Base-by-base conservation (phyloP, 371 early-diverging fungal genomes). In the Mortierella sp. region DNA sequence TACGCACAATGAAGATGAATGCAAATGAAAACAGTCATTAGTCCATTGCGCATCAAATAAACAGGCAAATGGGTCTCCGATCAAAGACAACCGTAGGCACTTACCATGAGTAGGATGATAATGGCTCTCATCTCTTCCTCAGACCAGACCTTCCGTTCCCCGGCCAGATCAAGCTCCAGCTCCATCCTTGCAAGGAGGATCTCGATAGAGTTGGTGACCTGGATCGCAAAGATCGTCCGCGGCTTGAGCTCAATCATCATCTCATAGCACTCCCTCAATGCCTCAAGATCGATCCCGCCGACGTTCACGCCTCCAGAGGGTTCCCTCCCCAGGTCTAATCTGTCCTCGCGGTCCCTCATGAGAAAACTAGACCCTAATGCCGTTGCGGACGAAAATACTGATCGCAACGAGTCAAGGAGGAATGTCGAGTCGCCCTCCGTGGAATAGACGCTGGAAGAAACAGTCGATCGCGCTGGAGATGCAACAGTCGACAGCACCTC, bases 121-220 rank as follows among this genome's bases (percentile, higher is more conserved):
- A 90, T 64, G 45, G 85, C 85, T 50, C 88, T 81, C 76, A 91
- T 76, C 31, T 80, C 71, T 22, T 77, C 86, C 71, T 72, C 77
- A 9, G 64, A 34, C 83, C 83, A 82, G 2, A 24, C 44, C 39
- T 77, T 74, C 11, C 34, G 64, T 13, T 71, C 74, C 9, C 4
- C 39, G 7, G 67, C 43, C 19, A 47, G 44, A 43, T 66, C 71
- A 53, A 85, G 37, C 67, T 92, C 89, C 58, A 91, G 52, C 43
- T 86, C 80, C 50, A 92, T 69, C 34, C 86, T 79, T 11, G 93
- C 89, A 24, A 91, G 76, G 24, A 90, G 74, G 37, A 90, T 77
- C 78, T 92, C 93, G 24, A 89, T 74, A 2, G 90, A 89, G 68
- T 88, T 89, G 64, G 86, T 81, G 31, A 91, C 79, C 3, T 87